Conservation (phyloP, 139 green algal species). For the Dunaliella primolecta region DNA sequence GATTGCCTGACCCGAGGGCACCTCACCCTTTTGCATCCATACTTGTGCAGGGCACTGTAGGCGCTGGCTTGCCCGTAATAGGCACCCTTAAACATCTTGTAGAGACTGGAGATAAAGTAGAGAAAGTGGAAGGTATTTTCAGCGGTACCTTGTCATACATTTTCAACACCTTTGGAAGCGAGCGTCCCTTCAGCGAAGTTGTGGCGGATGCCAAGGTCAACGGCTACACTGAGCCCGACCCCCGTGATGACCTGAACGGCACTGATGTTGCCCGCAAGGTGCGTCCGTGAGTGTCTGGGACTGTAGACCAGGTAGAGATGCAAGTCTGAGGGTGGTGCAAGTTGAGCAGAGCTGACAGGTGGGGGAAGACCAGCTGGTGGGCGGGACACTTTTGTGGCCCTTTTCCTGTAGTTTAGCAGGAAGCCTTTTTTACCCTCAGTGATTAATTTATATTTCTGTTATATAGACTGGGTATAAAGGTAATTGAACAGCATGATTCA, state of each 20-base stretch:
- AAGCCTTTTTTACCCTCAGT: too few relatives aligned
- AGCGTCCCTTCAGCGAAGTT: slow-evolving; percentile 74
- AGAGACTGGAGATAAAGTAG: slow-evolving; percentile 86
- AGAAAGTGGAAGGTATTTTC: slow-evolving; percentile 90
- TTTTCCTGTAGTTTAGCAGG: too few relatives aligned
- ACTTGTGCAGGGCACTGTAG: slow-evolving; percentile 73
- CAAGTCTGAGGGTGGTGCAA: background rate
- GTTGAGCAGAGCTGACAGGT: too few relatives aligned
- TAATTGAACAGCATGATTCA: too few relatives aligned
- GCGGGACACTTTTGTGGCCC: too few relatives aligned
- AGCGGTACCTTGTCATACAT: slow-evolving; percentile 95
- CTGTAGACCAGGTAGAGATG: too few relatives aligned
- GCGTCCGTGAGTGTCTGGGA: too few relatives aligned
- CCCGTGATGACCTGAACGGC: slow-evolving; percentile 88
- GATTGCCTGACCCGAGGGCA: too few relatives aligned
- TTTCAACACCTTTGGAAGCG: slow-evolving; percentile 86
- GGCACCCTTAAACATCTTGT: slow-evolving; percentile 88
- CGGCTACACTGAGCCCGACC: slow-evolving; percentile 95
- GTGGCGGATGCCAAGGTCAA: slow-evolving; percentile 77
- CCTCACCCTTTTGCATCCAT: too few relatives aligned
- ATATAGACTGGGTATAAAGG: too few relatives aligned
- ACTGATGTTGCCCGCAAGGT: slow-evolving; percentile 95
- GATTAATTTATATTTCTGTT: too few relatives aligned
- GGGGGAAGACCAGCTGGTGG: background rate
- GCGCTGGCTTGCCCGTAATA: slow-evolving; percentile 93